phyloP scores from a whole-genome alignment of 495 filamentous ascomycete species.

The Talaromyces thailandensis region DNA sequence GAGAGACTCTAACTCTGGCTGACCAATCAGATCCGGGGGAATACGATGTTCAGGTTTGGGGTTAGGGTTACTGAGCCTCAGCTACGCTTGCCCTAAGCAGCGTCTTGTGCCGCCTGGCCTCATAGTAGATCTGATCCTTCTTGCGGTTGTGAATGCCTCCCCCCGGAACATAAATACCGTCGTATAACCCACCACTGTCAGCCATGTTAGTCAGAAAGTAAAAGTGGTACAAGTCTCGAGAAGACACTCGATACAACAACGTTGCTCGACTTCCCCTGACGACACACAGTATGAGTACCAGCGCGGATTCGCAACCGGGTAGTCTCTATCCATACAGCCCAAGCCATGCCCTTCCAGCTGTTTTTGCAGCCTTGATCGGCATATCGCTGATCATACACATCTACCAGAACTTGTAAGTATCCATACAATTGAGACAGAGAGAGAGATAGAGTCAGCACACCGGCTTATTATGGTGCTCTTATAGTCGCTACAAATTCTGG shows the following conservation, averaged over 20 bases:
- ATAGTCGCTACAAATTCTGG: slow-evolving; percentile 30
- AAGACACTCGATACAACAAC: no score
- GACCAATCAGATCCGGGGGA: background rate
- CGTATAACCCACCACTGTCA: background rate
- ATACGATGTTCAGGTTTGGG: background rate
- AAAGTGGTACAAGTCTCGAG: no score
- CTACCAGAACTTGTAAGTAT: slow-evolving; percentile 30
- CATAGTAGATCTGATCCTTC: background rate
- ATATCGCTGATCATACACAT: slow-evolving; percentile 24
- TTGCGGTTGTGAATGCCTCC: background rate
- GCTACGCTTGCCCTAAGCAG: background rate
- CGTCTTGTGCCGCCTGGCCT: background rate
- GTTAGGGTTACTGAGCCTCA: background rate
- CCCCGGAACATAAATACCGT: background rate
- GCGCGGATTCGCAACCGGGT: background rate
- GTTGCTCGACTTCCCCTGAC: background rate
- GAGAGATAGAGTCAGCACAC: background rate
- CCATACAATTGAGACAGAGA: background rate
- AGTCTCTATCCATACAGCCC: slow-evolving; percentile 23
- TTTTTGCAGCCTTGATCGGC: slow-evolving; percentile 28
- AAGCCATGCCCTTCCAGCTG: slow-evolving; percentile 28
- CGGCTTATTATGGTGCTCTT: background rate
- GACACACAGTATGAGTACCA: background rate
- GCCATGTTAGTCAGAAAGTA: background rate
- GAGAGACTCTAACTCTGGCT: no score